Percentiles rank a stretch among this genome's conserved stretches.
Conservation (phyloP, 2,329 filamentous ascomycete species). For the Pestalotiopsis sp. region DNA sequence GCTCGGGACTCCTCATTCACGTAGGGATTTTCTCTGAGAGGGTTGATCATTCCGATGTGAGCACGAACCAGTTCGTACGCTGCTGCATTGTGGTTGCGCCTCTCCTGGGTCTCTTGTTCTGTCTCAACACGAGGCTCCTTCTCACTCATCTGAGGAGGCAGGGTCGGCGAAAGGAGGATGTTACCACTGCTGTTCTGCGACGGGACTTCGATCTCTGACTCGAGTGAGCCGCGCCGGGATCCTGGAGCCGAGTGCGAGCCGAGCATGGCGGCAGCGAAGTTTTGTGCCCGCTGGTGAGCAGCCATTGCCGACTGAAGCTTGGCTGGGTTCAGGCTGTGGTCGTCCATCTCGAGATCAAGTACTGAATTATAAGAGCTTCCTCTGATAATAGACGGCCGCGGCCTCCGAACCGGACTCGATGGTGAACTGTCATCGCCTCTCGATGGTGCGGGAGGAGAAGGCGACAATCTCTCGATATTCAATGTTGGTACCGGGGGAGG, state of each 20-base stretch:
- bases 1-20: not conserved
- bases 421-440: conserved; percentile 14
- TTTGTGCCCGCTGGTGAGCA: conserved; percentile 42
- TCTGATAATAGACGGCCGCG: conserved; percentile 43
- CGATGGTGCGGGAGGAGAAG: conserved; percentile 16
- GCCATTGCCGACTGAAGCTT: conserved; percentile 37
- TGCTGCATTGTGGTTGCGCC: conserved; percentile 32
- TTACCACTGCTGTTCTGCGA: conserved; percentile 27
- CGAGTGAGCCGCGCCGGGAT: conserved; percentile 35
- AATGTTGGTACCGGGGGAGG: conserved; percentile 18
- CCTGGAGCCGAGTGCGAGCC: conserved; percentile 35
- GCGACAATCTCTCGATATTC: conserved; percentile 9
- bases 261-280: conserved; percentile 40
- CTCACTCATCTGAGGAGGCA: not conserved
- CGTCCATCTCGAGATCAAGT: conserved; percentile 29
- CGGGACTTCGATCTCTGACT: conserved; percentile 34
- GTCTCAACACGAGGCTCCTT: conserved; percentile 10
- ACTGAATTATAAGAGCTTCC: conserved; percentile 41
- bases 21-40: not conserved
- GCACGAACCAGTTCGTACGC: conserved; percentile 43
- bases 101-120: conserved; percentile 20
- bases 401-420: conserved; percentile 24
- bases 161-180: conserved; percentile 18
- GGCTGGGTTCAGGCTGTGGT: conserved; percentile 23
- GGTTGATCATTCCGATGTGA: conserved; percentile 34